phyloP scores from a whole-genome alignment of 2,329 filamentous ascomycete genomes.

The Chaetomiaceae sp. region DNA sequence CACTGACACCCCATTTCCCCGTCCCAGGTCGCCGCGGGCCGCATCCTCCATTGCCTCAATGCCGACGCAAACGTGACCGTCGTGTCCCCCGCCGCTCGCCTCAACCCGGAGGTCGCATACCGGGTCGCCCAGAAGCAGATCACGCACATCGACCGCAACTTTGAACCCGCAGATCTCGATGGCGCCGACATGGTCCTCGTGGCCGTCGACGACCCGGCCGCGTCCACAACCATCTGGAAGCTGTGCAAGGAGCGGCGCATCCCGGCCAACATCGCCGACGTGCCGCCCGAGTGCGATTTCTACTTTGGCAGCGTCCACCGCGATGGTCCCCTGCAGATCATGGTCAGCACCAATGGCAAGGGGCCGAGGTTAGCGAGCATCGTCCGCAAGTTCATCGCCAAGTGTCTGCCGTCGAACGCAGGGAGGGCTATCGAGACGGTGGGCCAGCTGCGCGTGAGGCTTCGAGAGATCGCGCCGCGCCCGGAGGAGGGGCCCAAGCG shows the following conservation, averaged over 20 bases:
- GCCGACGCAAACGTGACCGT: slow-evolving; percentile 89
- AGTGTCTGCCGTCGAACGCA: slow-evolving; percentile 67
- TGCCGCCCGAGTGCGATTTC: slow-evolving; percentile 95
- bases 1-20: no score
- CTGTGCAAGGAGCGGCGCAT: slow-evolving; percentile 81
- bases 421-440: slow-evolving; percentile 83
- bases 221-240: slow-evolving; percentile 89
- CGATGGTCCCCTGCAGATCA: slow-evolving; percentile 92
- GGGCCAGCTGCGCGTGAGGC: slow-evolving; percentile 70
- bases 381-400: slow-evolving; percentile 77
- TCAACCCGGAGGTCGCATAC: slow-evolving; percentile 84
- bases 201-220: slow-evolving; percentile 86
- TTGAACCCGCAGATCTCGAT: slow-evolving; percentile 82
- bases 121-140: slow-evolving; percentile 73
- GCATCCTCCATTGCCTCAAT: slow-evolving; percentile 90
- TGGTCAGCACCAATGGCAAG: slow-evolving; percentile 98
- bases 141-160: slow-evolving; percentile 74
- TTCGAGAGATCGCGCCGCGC: slow-evolving; percentile 71
- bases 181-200: slow-evolving; percentile 81
- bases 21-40: slow-evolving; percentile 90
- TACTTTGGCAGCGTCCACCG: slow-evolving; percentile 96
- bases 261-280: slow-evolving; percentile 92
- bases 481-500: slow-evolving; percentile 73
- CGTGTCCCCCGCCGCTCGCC: slow-evolving; percentile 70
- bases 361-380: slow-evolving; percentile 86